Percentiles rank a stretch among this genome's conserved stretches.
phyloP scores from a whole-genome alignment of 352 stramenopile genomes.

The Pythium guiyangense region DNA sequence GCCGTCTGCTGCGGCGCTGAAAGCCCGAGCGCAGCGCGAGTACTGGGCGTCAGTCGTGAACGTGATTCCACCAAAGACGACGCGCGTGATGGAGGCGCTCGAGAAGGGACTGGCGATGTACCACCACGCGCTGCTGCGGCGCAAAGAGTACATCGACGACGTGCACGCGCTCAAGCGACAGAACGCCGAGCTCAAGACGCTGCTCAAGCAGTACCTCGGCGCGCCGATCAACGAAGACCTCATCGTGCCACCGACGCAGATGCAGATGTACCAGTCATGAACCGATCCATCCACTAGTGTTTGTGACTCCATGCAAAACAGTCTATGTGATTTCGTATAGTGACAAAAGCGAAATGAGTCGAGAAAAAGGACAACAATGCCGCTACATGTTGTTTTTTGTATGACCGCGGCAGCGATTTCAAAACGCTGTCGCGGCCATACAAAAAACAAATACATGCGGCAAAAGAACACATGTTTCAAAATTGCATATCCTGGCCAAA shows the following conservation, averaged over 20 bases:
- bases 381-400: too few relatives aligned
- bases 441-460: too few relatives aligned
- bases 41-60: constrained; percentile 80
- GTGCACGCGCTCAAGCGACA: constrained; percentile 73
- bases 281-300: too few relatives aligned
- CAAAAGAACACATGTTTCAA: too few relatives aligned
- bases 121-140: constrained; percentile 69
- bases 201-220: constrained; percentile 89
- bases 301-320: too few relatives aligned
- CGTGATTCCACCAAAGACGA: constrained; percentile 60
- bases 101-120: constrained; percentile 85
- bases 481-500: too few relatives aligned
- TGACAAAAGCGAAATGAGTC: too few relatives aligned
- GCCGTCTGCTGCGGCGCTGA: constrained; percentile 23
- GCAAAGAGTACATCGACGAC: constrained; percentile 79
- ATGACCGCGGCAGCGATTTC: too few relatives aligned
- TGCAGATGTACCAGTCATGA: constrained; percentile 61
- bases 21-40: constrained; percentile 45
- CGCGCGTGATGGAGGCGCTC: constrained; percentile 76
- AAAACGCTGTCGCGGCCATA: too few relatives aligned
- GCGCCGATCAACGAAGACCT: constrained; percentile 81
- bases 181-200: constrained; percentile 87
- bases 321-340: too few relatives aligned
- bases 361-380: too few relatives aligned
- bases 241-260: constrained; percentile 80